These are phyloP conservation scores for Aristolochia contorta DNA, from an alignment of 164 flowering plant genomes.

Conservation along the genomic window DNA sequence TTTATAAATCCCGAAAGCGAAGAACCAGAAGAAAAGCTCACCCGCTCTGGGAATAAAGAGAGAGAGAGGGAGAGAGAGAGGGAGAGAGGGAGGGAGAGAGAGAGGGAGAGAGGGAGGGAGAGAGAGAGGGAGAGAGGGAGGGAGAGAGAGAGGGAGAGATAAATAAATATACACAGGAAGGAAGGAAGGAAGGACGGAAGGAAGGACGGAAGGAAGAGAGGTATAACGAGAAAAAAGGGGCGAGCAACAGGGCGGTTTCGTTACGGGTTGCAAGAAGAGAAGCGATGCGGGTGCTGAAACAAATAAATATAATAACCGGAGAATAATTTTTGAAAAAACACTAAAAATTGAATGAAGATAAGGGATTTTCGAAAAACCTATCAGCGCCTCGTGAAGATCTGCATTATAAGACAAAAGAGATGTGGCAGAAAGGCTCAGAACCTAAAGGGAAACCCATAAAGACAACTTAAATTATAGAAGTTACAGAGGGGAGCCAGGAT, in stretches of 20 bases:
- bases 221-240: too few species aligned
- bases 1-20: not conserved
- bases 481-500: constrained; percentile 2
- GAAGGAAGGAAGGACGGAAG: too few species aligned
- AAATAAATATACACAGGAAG: too few species aligned
- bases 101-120: too few species aligned
- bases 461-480: not conserved
- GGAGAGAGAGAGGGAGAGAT: too few species aligned
- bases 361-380: constrained; percentile 24
- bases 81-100: too few species aligned
- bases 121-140: too few species aligned
- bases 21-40: not conserved
- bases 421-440: constrained; percentile 37
- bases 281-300: constrained; percentile 1
- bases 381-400: constrained; percentile 59
- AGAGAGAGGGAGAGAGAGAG: too few species aligned
- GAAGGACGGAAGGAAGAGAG: too few species aligned
- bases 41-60: too few species aligned
- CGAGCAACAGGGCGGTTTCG: not conserved
- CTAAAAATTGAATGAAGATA: constrained; percentile 8
- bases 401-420: constrained; percentile 52
- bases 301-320: constrained; percentile 3
- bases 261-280: constrained; percentile 12
- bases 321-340: not conserved
- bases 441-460: constrained; percentile 1